Base-by-base conservation (phyloP, 306 rosid species). In the Gastrolobium bilobum region DNA sequence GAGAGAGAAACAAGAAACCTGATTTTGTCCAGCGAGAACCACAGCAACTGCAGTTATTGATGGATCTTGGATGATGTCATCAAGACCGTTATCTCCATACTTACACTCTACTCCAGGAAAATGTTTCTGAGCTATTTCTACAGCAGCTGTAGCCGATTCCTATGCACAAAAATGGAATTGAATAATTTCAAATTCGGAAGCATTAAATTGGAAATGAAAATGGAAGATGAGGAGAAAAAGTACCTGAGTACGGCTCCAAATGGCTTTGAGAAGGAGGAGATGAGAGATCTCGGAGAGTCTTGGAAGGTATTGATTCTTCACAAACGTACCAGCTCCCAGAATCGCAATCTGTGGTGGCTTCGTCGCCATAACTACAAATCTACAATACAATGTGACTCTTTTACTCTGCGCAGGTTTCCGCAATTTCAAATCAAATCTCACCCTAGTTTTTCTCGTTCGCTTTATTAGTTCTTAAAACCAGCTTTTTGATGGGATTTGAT, bases 211-310 rank as follows among this genome's bases (percentile, higher is more conserved):
- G 63, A 3, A 8, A 29, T 57, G 44, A 11, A 60, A 30, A 1
- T 15, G 20, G 42, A 11, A 33, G 4, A 34, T 2, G 30, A 37
- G 2, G 1, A 6, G 37, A 15, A 1, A n/a, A 4, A 26, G 79
- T 58, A 83, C 97, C 97, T 94, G 83, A 2, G 92, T 50, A 11
- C 98, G 94, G 86, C 98, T 94, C 98, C 98, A 94, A 82, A 94
- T 94, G 86, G 94, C 80, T 81, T 89, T 90, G 42, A 94, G 87
- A 7, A 9, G 0, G 66, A 94, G 71, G 72, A 92, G 95, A 78
- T 89, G 42, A 6, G 92, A 83, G 88, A 94, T 91, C 90, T 94
- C 95, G 5, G 92, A 82, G 73, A 92, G 92, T 79, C 97, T 85
- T 0, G 98, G 98, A 84, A 94, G 79, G 89, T 92, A 94, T 79